A percentile compares a stretch with the other conserved stretches of the same genome.
phyloP scores from a whole-genome alignment of 225 moss, liverwort and hornwort species.

The Rhytidiadelphus loreus region DNA sequence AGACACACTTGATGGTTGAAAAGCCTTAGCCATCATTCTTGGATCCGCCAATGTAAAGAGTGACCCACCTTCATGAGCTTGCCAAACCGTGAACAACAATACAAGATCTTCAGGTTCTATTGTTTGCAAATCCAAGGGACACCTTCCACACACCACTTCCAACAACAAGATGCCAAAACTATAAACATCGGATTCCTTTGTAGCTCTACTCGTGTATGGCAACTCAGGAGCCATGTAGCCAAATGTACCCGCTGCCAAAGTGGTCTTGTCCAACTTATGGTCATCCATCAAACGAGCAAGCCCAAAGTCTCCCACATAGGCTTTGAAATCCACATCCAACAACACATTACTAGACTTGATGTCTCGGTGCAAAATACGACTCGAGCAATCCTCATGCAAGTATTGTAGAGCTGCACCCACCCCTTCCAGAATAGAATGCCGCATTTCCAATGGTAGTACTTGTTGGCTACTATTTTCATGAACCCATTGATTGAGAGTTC shows the following conservation, averaged over 20 bases:
- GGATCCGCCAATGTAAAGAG: too few relatives aligned
- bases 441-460: background rate
- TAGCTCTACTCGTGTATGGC: too few relatives aligned
- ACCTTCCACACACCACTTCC: background rate
- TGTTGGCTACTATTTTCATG: background rate
- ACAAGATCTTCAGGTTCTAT: background rate
- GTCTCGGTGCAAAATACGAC: background rate
- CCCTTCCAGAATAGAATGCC: background rate
- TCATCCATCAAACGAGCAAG: background rate
- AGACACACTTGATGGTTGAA: background rate
- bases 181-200: too few relatives aligned
- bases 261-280: background rate
- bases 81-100: too few relatives aligned
- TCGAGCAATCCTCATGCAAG: background rate
- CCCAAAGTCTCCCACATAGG: background rate
- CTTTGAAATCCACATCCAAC: background rate
- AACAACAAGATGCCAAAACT: too few relatives aligned
- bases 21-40: background rate
- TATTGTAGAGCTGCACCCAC: background rate
- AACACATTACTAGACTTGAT: background rate
- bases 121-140: background rate
- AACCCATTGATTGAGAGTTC: background rate
- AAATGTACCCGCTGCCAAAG: background rate
- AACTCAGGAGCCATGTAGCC: background rate
- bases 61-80: too few relatives aligned